phyloP scores from a whole-genome alignment of 192 early-diverging fungal genomes.

The Coemansia sp. region DNA sequence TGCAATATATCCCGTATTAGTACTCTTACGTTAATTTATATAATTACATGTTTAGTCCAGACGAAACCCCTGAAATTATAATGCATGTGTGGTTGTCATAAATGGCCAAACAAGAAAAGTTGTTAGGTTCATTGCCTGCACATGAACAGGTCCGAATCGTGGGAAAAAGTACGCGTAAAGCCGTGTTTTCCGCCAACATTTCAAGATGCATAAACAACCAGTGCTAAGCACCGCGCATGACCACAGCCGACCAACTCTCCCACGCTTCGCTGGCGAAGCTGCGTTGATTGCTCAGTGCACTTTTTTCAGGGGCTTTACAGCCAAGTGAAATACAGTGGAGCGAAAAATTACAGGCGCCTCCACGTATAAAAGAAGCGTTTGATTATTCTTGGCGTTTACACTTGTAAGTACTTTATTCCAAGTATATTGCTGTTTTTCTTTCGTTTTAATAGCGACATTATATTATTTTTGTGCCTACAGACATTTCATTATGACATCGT shows the following conservation, averaged over 20 bases:
- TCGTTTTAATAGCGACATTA: not conserved
- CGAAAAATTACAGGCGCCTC: not conserved
- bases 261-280: slow-evolving; percentile 13
- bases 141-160: slow-evolving; percentile 2
- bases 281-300: not conserved
- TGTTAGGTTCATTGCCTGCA: not conserved
- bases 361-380: not conserved
- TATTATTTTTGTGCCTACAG: too few species aligned
- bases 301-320: not conserved
- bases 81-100: not conserved
- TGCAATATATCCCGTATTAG: too few species aligned
- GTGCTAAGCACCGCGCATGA: slow-evolving; percentile 4
- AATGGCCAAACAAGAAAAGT: not conserved
- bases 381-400: not conserved
- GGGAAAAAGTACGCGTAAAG: not conserved
- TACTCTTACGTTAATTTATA: too few species aligned
- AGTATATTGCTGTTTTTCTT: not conserved
- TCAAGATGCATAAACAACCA: slow-evolving; percentile 2
- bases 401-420: too few species aligned
- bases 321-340: not conserved
- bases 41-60: too few species aligned
- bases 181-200: not conserved
- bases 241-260: slow-evolving; percentile 19
- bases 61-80: not conserved
- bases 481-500: slow-evolving; percentile 60